Percentiles rank a stretch among this genome's conserved stretches.
These are phyloP conservation scores for Ascochyta viciae-villosae DNA, from an alignment of 2,329 filamentous ascomycete species.

Conservation along the genomic window DNA sequence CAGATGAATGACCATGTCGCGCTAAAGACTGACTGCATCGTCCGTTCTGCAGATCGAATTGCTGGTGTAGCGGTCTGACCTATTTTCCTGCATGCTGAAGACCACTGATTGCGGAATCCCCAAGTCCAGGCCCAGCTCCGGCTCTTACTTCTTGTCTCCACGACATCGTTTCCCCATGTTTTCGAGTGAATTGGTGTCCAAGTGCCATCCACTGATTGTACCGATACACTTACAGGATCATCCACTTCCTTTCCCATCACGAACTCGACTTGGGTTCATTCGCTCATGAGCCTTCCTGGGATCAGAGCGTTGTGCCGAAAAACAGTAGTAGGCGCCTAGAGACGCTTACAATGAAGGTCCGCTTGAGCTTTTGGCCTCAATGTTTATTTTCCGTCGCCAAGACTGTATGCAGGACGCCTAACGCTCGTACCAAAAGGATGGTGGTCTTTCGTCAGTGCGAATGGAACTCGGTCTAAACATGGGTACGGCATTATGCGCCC, in stretches of 20 bases:
- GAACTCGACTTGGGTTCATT: background rate
- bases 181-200: background rate
- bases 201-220: slow-evolving; percentile 1
- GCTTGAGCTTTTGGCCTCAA: background rate
- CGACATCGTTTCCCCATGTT: slow-evolving; percentile 16
- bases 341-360: background rate
- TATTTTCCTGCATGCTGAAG: background rate
- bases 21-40: background rate
- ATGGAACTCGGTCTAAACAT: background rate
- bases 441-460: background rate
- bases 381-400: slow-evolving; percentile 3
- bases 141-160: background rate
- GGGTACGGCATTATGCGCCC: background rate
- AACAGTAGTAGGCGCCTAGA: background rate
- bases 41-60: background rate
- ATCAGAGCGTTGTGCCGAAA: background rate
- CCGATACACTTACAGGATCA: background rate
- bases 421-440: background rate
- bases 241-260: slow-evolving; percentile 9
- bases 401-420: slow-evolving; percentile 4
- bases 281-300: background rate
- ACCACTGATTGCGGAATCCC: slow-evolving; percentile 6
- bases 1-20: background rate
- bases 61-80: background rate
- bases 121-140: slow-evolving; percentile 10